A percentile compares a stretch with the other conserved stretches of the same genome.
Evolutionary conservation across 805 yeast species (phyloP).

Genomic region (Candida succiphila): DNA sequence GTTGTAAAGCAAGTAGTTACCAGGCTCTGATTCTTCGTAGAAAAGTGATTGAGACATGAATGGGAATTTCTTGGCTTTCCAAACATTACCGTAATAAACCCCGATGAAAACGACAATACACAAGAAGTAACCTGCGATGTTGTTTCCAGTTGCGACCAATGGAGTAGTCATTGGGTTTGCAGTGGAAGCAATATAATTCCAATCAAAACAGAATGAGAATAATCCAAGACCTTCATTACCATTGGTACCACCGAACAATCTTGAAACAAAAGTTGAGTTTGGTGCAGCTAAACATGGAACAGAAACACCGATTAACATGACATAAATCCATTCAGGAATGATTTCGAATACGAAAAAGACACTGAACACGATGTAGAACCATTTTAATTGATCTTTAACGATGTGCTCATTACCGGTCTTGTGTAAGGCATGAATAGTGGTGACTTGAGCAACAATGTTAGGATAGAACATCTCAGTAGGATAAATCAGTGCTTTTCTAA

Average conservation of each 20-base stretch:
- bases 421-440: slow-evolving; percentile 16
- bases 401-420: slow-evolving; percentile 9
- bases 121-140: slow-evolving; percentile 19
- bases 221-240: slow-evolving; percentile 24
- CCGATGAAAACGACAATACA: slow-evolving; percentile 16
- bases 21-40: slow-evolving; percentile 15
- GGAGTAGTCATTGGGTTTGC: slow-evolving; percentile 21
- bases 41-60: slow-evolving; percentile 22
- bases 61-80: slow-evolving; percentile 24
- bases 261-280: slow-evolving; percentile 15
- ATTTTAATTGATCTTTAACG: slow-evolving; percentile 13
- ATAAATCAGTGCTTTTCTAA: slow-evolving; percentile 15
- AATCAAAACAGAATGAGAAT: slow-evolving; percentile 21
- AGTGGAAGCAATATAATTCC: slow-evolving; percentile 21
- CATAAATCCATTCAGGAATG: slow-evolving; percentile 22
- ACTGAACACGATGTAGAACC: slow-evolving; percentile 14
- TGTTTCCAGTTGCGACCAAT: slow-evolving; percentile 17
- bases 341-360: slow-evolving; percentile 19
- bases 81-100: slow-evolving; percentile 23
- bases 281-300: slow-evolving; percentile 21
- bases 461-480: slow-evolving; percentile 27
- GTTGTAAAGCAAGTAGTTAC: slow-evolving; percentile 17
- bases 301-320: slow-evolving; percentile 19
- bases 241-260: slow-evolving; percentile 23
- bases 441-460: slow-evolving; percentile 25